Conservation (phyloP, 2,329 filamentous ascomycete genomes). For the Diplodia seriata region DNA sequence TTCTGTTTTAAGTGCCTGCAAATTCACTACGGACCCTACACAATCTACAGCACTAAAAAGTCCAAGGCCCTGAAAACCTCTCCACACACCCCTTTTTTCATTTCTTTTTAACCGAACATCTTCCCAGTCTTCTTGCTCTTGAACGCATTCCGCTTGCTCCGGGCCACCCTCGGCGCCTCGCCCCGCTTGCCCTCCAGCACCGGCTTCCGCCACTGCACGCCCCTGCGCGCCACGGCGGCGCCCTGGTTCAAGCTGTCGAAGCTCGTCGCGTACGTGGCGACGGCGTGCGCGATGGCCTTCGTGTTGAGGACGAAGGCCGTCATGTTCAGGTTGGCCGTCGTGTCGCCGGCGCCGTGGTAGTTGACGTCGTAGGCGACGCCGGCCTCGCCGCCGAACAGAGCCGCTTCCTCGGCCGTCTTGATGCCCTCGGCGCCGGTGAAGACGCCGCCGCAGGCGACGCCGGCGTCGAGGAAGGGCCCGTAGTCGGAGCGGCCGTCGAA, state of each 20-base stretch:
- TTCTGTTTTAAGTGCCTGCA: too few relatives aligned
- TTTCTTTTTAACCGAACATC: not conserved
- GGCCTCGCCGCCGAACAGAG: conserved; percentile 73
- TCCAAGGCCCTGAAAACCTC: too few relatives aligned
- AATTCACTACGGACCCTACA: too few relatives aligned
- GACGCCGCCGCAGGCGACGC: conserved; percentile 77
- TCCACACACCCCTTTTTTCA: too few relatives aligned
- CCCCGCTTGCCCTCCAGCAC: not conserved
- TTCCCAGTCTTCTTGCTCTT: conserved; percentile 18
- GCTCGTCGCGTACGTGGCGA: conserved; percentile 45
- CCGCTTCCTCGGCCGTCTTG: conserved; percentile 72
- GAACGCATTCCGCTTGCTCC: conserved; percentile 5
- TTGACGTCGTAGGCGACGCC: conserved; percentile 64
- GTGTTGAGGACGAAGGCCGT: conserved; percentile 63
- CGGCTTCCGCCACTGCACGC: conserved; percentile 32
- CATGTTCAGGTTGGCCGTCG: conserved; percentile 60
- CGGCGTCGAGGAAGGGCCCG: conserved; percentile 74
- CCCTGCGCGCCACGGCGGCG: conserved; percentile 41
- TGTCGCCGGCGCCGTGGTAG: conserved; percentile 63
- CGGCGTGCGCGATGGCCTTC: conserved; percentile 64
- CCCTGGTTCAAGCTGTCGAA: conserved; percentile 40
- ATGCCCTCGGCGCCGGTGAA: conserved; percentile 79
- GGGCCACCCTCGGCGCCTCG: not conserved
- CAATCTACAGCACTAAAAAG: too few relatives aligned
- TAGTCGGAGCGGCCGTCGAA: conserved; percentile 85